phyloP scores from a whole-genome alignment of 2,329 filamentous ascomycete genomes.

The Peltaster fructicola region DNA sequence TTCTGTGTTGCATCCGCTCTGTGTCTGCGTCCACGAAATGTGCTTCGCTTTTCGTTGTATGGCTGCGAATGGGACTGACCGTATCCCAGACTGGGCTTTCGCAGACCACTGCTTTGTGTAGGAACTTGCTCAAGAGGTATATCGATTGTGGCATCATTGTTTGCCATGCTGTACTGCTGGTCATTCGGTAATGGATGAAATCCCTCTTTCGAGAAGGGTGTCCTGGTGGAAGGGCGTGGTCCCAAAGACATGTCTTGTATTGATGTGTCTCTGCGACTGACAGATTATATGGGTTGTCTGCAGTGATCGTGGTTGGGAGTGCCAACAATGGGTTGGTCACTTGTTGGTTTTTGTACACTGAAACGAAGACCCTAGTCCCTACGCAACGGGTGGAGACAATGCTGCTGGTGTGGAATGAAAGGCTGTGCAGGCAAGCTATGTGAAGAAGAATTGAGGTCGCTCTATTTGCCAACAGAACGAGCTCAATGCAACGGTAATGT shows the following conservation, averaged over 20 bases:
- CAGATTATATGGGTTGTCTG: too few species aligned
- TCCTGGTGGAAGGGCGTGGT: too few species aligned
- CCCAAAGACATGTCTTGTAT: too few species aligned
- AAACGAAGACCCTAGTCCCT: too few species aligned
- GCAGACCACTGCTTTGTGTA: conserved; percentile 26
- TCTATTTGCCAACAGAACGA: neutral
- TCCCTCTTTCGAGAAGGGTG: too few species aligned
- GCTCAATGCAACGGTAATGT: neutral
- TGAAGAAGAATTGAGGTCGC: neutral
- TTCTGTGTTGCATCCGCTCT: conserved; percentile 17
- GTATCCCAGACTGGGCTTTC: conserved; percentile 10
- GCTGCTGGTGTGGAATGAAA: conserved; percentile 1
- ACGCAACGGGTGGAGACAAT: too few species aligned
- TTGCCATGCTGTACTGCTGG: conserved; percentile 14
- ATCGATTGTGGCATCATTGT: conserved; percentile 39
- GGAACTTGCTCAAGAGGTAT: conserved; percentile 42
- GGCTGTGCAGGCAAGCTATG: neutral
- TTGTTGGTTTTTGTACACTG: too few species aligned
- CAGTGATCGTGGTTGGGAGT: too few species aligned
- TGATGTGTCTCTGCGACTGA: too few species aligned
- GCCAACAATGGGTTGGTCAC: too few species aligned
- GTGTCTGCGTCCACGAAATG: conserved; percentile 20
- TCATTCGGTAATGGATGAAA: conserved; percentile 10
- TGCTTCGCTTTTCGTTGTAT: conserved; percentile 19
- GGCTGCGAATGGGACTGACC: conserved; percentile 16